Base-by-base conservation (phyloP, 805 yeast species). In the Nakazawaea populi region DNA sequence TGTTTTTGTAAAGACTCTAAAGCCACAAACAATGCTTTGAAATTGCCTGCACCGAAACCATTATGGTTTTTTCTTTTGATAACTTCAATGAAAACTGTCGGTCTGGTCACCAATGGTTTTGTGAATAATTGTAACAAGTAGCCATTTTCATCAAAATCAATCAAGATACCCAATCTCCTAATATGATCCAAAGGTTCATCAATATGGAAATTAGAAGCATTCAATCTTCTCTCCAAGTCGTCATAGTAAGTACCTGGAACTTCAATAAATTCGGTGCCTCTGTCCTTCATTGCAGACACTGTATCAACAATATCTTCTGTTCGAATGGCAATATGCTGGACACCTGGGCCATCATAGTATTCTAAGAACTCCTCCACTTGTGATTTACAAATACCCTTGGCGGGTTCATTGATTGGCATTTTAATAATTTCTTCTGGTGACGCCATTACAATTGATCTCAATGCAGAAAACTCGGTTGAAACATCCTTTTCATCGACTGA, bases 1-100 rank as follows among this genome's bases (percentile, higher is more conserved):
- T 66, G 60, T 51, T 64, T 72, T 63, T 89, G 96, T 56, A 87
- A 91, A n/a, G 74, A 74, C 63, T 89, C 96, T 52, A 89, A 81
- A 6, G 86, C 79, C 61, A 88, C 91, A 61, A 87, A 89, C 38
- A 89, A 69, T 0, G 94, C 87, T 62, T 82, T 85, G 70, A 89
- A 89, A 54, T 90, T 89, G 1, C 96, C 96, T 46, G 89, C 89
- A 1, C 96, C 96, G 66, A 89, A 89, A 0, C 96, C 96, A 54
- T 83, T 76, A 62, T 87, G 91, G 59, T 87, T 85, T 58, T 76
- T 73, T 54, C 96, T 75, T 66, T 89, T 94, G 55, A 89, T 89
- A 28, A 89, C 76, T 64, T 89, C 96, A 56, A 89, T 70, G 61
- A 89, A 89, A 43, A 88, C 73, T 0, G 96, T 87, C 31, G 96